A percentile compares a stretch with the other conserved stretches of the same genome.
Evolutionary conservation across 257 asterid species (phyloP).

Genomic region (Fraxinus anomala): DNA sequence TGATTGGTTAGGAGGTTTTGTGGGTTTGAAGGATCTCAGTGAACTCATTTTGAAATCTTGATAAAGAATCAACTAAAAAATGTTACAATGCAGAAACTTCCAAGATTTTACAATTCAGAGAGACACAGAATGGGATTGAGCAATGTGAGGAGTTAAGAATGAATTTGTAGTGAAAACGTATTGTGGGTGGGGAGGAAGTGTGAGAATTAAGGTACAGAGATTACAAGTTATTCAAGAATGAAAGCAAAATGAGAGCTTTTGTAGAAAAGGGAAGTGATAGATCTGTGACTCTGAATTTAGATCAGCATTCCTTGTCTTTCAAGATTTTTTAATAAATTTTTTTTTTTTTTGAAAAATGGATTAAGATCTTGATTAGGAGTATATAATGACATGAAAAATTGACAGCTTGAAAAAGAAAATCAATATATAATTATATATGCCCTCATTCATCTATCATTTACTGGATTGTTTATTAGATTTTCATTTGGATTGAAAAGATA

Average conservation of each 20-base stretch:
- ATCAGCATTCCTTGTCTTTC: neutral
- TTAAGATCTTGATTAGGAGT: neutral
- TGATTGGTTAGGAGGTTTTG: constrained; percentile 62
- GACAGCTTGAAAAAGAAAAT: too few relatives aligned
- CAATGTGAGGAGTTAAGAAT: constrained; percentile 15
- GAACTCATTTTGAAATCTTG: constrained; percentile 39
- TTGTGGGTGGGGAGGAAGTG: constrained; percentile 2
- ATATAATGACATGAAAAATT: too few relatives aligned
- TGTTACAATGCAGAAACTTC: neutral
- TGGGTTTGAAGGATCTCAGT: constrained; percentile 73
- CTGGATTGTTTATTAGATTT: too few relatives aligned
- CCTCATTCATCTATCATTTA: too few relatives aligned
- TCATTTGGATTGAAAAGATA: too few relatives aligned
- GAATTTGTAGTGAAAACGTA: constrained; percentile 7
- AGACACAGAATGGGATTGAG: neutral
- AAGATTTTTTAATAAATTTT: neutral
- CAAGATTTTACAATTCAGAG: constrained; percentile 1
- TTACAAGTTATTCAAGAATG: constrained; percentile 23
- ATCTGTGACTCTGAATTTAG: constrained; percentile 25
- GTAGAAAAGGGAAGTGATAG: constrained; percentile 36
- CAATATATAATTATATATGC: too few relatives aligned
- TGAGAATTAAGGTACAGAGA: constrained; percentile 14
- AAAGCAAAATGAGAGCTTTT: constrained; percentile 36
- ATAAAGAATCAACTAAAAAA: neutral
- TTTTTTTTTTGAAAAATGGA: neutral